These are phyloP conservation scores for Lasiodiplodia gonubiensis DNA, from an alignment of 2,329 filamentous ascomycete species.

Conservation along the genomic window DNA sequence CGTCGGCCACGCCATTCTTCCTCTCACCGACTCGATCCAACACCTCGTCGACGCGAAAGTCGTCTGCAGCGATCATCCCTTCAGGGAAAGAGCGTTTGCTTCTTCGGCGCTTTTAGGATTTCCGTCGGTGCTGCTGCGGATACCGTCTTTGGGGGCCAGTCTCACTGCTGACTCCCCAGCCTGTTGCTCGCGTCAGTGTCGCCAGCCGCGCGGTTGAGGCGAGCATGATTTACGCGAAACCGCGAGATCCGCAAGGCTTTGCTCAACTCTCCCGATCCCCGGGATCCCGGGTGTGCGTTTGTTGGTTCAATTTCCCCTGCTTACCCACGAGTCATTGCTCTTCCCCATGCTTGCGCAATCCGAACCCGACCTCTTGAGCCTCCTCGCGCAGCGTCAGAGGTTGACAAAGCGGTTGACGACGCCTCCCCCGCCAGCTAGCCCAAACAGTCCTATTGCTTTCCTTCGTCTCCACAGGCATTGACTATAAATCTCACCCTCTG, in stretches of 20 bases:
- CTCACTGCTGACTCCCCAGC: background rate
- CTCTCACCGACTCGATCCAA: conserved; percentile 21
- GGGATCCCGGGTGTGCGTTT: conserved; percentile 7
- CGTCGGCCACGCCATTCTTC: conserved; percentile 8
- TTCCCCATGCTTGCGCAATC: conserved; percentile 20
- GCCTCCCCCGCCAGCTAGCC: background rate
- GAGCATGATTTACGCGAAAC: conserved; percentile 18
- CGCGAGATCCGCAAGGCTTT: conserved; percentile 8
- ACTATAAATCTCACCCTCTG: background rate
- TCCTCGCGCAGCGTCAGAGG: background rate
- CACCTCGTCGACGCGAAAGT: background rate
- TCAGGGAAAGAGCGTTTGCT: background rate
- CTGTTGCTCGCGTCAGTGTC: background rate
- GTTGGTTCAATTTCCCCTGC: conserved; percentile 17
- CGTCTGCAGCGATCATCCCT: conserved; percentile 3
- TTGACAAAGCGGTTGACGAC: conserved; percentile 17
- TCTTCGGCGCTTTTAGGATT: conserved; percentile 1
- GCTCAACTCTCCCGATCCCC: conserved; percentile 5
- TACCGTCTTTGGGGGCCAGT: conserved; percentile 4
- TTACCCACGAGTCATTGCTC: background rate
- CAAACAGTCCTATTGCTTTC: background rate
- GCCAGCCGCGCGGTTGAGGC: conserved; percentile 7
- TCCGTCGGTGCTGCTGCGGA: conserved; percentile 7
- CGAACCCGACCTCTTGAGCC: conserved; percentile 7
- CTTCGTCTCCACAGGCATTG: no score